Conservation (phyloP, 345 rosid genomes). For the Salix udensis region DNA sequence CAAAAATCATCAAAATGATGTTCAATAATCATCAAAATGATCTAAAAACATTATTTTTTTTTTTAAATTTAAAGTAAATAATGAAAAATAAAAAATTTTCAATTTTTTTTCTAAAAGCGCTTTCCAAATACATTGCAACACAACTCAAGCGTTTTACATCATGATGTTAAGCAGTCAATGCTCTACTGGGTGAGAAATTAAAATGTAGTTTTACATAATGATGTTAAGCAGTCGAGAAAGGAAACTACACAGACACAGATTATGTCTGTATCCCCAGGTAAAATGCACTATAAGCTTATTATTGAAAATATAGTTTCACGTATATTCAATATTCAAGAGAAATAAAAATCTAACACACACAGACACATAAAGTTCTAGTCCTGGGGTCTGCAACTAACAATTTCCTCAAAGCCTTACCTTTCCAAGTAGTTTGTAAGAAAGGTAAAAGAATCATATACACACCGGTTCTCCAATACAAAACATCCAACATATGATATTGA, state of each 20-base stretch:
- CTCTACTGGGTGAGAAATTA: conserved; percentile 42
- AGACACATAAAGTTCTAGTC: not conserved
- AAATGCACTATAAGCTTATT: not conserved
- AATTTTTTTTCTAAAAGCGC: no score
- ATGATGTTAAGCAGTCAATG: conserved; percentile 19
- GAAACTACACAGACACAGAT: not conserved
- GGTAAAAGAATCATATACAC: not conserved
- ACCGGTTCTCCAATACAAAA: not conserved
- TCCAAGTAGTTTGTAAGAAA: not conserved
- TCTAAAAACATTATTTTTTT: no score
- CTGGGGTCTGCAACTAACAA: not conserved
- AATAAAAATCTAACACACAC: not conserved
- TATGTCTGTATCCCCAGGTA: not conserved
- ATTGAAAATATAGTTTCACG: no score
- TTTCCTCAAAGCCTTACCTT: not conserved
- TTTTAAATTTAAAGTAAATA: no score
- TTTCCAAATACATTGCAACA: no score
- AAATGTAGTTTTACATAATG: not conserved
- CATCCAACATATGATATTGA: not conserved
- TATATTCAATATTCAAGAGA: not conserved
- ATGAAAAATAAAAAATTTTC: no score
- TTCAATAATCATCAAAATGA: no score
- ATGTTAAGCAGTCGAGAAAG: not conserved
- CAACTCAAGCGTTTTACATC: not conserved
- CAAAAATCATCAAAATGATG: no score